A percentile compares a stretch with the other conserved stretches of the same genome.
Evolutionary conservation across 768 basidiomycete species (phyloP).

Genomic region (Tephrocybe sp.): DNA sequence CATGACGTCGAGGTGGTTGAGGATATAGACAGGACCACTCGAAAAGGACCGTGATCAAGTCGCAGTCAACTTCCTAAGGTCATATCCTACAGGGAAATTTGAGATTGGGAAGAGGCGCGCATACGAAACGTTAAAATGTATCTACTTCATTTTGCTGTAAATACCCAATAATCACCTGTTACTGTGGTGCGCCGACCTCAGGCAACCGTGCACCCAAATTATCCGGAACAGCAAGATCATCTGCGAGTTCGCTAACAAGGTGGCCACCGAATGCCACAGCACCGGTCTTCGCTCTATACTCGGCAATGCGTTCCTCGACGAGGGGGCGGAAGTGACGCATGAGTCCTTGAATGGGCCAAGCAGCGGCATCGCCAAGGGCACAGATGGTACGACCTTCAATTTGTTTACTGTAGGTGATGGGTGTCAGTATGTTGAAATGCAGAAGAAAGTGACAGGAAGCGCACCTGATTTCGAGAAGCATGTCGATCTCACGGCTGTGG

Average conservation of each 20-base stretch:
- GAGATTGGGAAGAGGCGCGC: no score
- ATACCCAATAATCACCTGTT: background rate
- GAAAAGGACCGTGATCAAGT: no score
- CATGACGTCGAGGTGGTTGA: no score
- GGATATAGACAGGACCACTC: no score
- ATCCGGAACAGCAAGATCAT: conserved; percentile 70
- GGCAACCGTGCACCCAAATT: conserved; percentile 60
- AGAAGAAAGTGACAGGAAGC: conserved; percentile 16
- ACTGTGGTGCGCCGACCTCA: conserved; percentile 27
- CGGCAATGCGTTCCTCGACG: conserved; percentile 83
- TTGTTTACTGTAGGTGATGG: conserved; percentile 71
- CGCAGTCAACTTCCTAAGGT: no score
- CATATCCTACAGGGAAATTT: no score
- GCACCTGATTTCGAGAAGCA: conserved; percentile 93
- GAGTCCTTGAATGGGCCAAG: conserved; percentile 97
- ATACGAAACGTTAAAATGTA: no score
- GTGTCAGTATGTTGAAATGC: background rate
- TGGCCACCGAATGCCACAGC: conserved; percentile 87
- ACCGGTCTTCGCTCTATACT: conserved; percentile 73
- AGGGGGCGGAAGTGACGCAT: conserved; percentile 98
- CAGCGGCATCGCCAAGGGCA: conserved; percentile 94
- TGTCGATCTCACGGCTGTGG: conserved; percentile 93
- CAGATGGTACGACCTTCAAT: conserved; percentile 96
- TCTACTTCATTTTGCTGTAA: background rate
- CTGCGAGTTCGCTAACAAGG: conserved; percentile 64